Evolutionary conservation across 192 early-diverging fungal genomes (phyloP).

Genomic region (Coemansia sp.): DNA sequence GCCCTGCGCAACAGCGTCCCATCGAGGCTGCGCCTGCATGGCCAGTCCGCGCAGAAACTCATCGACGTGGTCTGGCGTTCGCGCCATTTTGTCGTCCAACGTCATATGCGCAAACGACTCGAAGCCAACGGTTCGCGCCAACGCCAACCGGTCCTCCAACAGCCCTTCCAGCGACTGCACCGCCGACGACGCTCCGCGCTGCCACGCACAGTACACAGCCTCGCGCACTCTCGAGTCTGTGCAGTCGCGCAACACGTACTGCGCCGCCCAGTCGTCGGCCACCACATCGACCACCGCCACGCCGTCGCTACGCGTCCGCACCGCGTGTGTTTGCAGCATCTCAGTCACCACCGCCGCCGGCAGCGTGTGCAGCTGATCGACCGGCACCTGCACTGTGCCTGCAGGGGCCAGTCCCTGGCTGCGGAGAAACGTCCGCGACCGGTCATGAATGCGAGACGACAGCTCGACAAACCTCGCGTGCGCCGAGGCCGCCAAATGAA

Average conservation of each 20-base stretch:
- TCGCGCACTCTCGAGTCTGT: slow-evolving; percentile 66
- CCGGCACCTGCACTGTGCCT: slow-evolving; percentile 14
- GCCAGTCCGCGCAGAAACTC: slow-evolving; percentile 79
- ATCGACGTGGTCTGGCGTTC: slow-evolving; percentile 77
- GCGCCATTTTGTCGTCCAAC: slow-evolving; percentile 92
- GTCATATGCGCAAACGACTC: slow-evolving; percentile 82
- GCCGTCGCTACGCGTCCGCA: slow-evolving; percentile 34
- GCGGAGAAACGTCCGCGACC: slow-evolving; percentile 74
- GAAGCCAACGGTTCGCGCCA: slow-evolving; percentile 76
- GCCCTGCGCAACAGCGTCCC: slow-evolving; percentile 52
- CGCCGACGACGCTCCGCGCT: slow-evolving; percentile 65
- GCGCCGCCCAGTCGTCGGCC: slow-evolving; percentile 36
- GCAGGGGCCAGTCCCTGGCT: slow-evolving; percentile 18
- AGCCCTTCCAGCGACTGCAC: slow-evolving; percentile 72
- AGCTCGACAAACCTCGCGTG: slow-evolving; percentile 77
- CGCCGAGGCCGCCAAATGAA: slow-evolving; percentile 71
- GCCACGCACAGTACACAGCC: slow-evolving; percentile 72
- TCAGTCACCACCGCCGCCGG: slow-evolving; percentile 60
- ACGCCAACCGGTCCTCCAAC: slow-evolving; percentile 67
- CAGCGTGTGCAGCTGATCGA: slow-evolving; percentile 62
- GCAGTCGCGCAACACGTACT: slow-evolving; percentile 54
- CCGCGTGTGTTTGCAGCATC: slow-evolving; percentile 34
- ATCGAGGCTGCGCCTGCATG: slow-evolving; percentile 58
- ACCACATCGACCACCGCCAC: slow-evolving; percentile 26
- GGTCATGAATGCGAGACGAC: slow-evolving; percentile 76